Evolutionary conservation across 805 yeast genomes (phyloP).

Genomic region (Pichia cephalocereana): DNA sequence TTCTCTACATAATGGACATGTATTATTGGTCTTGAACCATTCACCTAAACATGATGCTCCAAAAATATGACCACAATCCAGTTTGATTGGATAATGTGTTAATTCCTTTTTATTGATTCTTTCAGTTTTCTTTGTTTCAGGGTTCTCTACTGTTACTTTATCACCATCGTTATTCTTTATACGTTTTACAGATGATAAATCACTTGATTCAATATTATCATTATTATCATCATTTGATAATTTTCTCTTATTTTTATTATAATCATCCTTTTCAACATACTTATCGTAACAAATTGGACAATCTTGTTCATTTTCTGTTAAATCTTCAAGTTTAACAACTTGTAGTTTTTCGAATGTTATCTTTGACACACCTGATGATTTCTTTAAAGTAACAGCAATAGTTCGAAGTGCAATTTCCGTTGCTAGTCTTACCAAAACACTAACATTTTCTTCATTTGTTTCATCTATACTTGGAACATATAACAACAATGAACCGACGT

Average conservation of each 20-base stretch:
- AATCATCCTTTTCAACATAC: slow-evolving; percentile 24
- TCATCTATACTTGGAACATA: slow-evolving; percentile 59
- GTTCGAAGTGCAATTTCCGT: slow-evolving; percentile 63
- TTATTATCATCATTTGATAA: background rate
- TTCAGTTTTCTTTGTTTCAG: slow-evolving; percentile 7
- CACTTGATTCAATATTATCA: background rate
- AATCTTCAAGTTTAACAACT: slow-evolving; percentile 22
- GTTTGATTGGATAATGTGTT: slow-evolving; percentile 54
- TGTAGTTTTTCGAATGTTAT: slow-evolving; percentile 46
- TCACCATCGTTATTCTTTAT: background rate
- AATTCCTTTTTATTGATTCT: slow-evolving; percentile 4
- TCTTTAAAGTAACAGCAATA: slow-evolving; percentile 40
- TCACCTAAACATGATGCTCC: slow-evolving; percentile 78
- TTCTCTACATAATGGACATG: slow-evolving; percentile 83
- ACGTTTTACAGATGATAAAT: background rate
- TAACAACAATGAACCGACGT: slow-evolving; percentile 49
- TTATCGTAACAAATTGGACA: slow-evolving; percentile 65
- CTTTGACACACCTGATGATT: slow-evolving; percentile 43
- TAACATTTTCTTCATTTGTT: slow-evolving; percentile 50
- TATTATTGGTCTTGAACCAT: slow-evolving; percentile 68
- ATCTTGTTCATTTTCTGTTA: slow-evolving; percentile 23
- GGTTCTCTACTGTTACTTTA: slow-evolving; percentile 1
- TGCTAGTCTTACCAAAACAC: slow-evolving; percentile 54
- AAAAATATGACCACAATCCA: slow-evolving; percentile 84
- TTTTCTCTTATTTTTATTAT: background rate